These are phyloP conservation scores for Sapria himalayana DNA, from an alignment of 345 rosid species.

Conservation along the genomic window DNA sequence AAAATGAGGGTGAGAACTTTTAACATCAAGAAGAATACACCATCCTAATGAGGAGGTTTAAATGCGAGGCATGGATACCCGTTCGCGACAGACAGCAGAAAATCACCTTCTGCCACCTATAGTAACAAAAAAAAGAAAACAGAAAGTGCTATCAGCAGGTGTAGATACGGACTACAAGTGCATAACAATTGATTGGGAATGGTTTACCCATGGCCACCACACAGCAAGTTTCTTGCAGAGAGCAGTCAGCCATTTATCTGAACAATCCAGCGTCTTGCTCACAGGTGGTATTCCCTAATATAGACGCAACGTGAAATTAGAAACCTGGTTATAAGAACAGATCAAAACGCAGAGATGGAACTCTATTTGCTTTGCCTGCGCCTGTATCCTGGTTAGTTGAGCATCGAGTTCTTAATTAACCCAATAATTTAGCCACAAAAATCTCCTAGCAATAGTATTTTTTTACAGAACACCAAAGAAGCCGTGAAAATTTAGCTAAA, in stretches of 20 bases:
- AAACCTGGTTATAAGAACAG: slow-evolving; percentile 1
- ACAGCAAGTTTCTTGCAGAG: slow-evolving; percentile 49
- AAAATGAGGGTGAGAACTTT: slow-evolving; percentile 8
- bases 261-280: slow-evolving; percentile 25
- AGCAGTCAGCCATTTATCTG: slow-evolving; percentile 57
- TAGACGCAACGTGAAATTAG: too few relatives aligned
- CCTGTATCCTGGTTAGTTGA: too few relatives aligned
- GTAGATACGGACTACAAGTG: neutral
- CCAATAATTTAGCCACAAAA: too few relatives aligned
- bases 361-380: too few relatives aligned
- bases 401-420: too few relatives aligned
- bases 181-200: slow-evolving; percentile 1
- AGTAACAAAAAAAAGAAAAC: neutral
- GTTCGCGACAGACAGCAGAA: slow-evolving; percentile 31
- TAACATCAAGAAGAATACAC: slow-evolving; percentile 2
- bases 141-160: neutral
- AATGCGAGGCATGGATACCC: slow-evolving; percentile 24
- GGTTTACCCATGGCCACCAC: slow-evolving; percentile 82
- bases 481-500: too few relatives aligned
- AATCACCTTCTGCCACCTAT: slow-evolving; percentile 70
- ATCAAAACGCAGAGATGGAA: too few relatives aligned
- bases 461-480: too few relatives aligned
- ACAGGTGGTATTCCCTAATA: slow-evolving; percentile 58
- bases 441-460: too few relatives aligned
- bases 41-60: neutral